A percentile compares a stretch with the other conserved stretches of the same genome.
Evolutionary conservation across 495 filamentous ascomycete genomes (phyloP).

Genomic region (Cetradonia linearis): DNA sequence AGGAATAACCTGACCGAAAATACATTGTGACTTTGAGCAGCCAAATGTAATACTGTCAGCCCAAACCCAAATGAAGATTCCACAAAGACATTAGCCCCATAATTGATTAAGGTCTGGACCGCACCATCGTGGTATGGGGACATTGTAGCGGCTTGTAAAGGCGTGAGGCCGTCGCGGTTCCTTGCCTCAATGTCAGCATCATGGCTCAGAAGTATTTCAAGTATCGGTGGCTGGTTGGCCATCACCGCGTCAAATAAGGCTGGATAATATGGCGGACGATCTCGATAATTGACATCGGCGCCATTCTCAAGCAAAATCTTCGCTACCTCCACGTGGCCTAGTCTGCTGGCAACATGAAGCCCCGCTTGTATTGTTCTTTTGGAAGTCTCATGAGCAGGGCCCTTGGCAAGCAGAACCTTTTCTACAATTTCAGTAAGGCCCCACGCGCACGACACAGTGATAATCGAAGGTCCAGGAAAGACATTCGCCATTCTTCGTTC

Average conservation of each 20-base stretch:
- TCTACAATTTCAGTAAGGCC: background rate
- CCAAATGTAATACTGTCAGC: background rate
- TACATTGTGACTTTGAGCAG: background rate
- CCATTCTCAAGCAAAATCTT: background rate
- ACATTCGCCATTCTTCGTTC: background rate
- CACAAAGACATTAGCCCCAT: background rate
- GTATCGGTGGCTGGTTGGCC: background rate
- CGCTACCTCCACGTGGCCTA: background rate
- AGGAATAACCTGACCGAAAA: background rate
- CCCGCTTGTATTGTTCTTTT: background rate
- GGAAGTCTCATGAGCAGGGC: background rate
- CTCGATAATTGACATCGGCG: background rate
- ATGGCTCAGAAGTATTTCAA: background rate
- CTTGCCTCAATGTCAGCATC: background rate
- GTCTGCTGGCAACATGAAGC: background rate
- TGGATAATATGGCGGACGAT: background rate
- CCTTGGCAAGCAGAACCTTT: background rate
- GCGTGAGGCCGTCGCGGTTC: background rate
- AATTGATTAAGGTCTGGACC: background rate
- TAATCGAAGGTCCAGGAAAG: background rate
- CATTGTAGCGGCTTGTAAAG: background rate
- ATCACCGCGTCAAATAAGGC: background rate
- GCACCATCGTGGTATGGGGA: background rate
- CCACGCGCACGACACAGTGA: background rate
- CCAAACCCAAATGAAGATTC: background rate